Evolutionary conservation across 1,139 yeast species (phyloP), one percentile per base, ranked within the genome.

Genomic region (Dujonia santamariae): DNA sequence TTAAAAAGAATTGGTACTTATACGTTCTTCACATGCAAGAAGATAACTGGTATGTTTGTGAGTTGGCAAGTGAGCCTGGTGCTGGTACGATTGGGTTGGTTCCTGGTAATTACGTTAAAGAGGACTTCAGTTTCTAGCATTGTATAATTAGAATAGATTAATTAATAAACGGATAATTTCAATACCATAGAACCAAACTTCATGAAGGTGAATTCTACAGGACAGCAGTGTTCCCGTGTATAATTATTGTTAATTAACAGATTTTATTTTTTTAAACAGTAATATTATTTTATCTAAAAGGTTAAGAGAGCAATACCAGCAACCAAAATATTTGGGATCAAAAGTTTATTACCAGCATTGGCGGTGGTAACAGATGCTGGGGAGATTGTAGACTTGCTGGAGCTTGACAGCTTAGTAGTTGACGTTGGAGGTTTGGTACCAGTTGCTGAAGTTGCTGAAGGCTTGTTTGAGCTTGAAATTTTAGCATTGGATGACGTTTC

Each of bases 41-140:
- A 36, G 96, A 87, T 50, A 87, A 88, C 23, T 87, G 96, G 96
- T 87, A 84, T 81, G 80, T 82, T 46, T 84, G 86, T 42, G 95
- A 87, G 53, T 76, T 83, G 34, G 67, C 75, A 7, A 56, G 56
- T n/a, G 72, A 74, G 38, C 67, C 76, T 19, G 75, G 74, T 8
- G 53, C 46, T n/a, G 75, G 75, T 3, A 37, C 47, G 41, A 67
- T 78, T 7, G 96, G 96, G 0, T 68, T 86, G 35, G 92, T 88
- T 3, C 96, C 96, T 9, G 85, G 90, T 38, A 86, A 87, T 49
- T 86, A 80, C 48, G 53, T 80, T 27, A 59, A 61, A 12, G 66
- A 60, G 23, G 51, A 51, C 19, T 6, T n/a, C 18, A 29, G 32
- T 17, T 29, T 29, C 17, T 29, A 20, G 12, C 23, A 21, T 11